Evolutionary conservation across 225 moss, liverwort and hornwort species (phyloP), one percentile per base, ranked within the genome.

Genomic region (Takakia lepidozioides): DNA sequence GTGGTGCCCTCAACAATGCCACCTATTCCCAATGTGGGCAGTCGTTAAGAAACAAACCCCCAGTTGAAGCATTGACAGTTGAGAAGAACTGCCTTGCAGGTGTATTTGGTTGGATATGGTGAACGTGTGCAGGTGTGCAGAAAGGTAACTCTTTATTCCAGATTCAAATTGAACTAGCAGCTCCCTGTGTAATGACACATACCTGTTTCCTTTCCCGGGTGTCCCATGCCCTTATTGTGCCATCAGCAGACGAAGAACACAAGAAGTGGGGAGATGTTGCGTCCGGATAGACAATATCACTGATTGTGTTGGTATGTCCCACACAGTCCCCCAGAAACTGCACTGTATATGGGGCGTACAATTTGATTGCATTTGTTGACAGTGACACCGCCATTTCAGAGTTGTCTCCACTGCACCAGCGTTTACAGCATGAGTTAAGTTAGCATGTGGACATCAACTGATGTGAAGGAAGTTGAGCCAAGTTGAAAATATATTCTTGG

Each of bases 371-470:
- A 65, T 98, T 85, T 25, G 98, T 98, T 41, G 98, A 98, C 25
- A 98, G 68, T 32, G 91, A 98, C 23, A 98, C 91, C 18, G 91
- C 98, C 98, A 98, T 98, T 10, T 56, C 66, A 43, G 85, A 80
- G 46, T 74, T 80, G 27, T 83, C 73, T 6, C 62, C 80, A 73
- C 90, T 91, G 53, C 52, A 37, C 22, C n/a, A n/a, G n/a, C n/a
- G n/a, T n/a, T n/a, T n/a, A n/a, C n/a, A n/a, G n/a, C n/a, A n/a
- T n/a, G n/a, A n/a, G n/a, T n/a, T n/a, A n/a, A n/a, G n/a, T n/a
- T n/a, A n/a, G n/a, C n/a, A n/a, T n/a, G n/a, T n/a, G n/a, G n/a
- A n/a, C n/a, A n/a, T n/a, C n/a, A n/a, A n/a, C n/a, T n/a, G n/a
- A n/a, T n/a, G n/a, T n/a, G n/a, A n/a, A n/a, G n/a, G n/a, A n/a